Percentiles rank a stretch among this genome's conserved stretches.
Conservation (phyloP, 192 early-diverging fungal species). For the Phlyctochytrium planicorne region DNA sequence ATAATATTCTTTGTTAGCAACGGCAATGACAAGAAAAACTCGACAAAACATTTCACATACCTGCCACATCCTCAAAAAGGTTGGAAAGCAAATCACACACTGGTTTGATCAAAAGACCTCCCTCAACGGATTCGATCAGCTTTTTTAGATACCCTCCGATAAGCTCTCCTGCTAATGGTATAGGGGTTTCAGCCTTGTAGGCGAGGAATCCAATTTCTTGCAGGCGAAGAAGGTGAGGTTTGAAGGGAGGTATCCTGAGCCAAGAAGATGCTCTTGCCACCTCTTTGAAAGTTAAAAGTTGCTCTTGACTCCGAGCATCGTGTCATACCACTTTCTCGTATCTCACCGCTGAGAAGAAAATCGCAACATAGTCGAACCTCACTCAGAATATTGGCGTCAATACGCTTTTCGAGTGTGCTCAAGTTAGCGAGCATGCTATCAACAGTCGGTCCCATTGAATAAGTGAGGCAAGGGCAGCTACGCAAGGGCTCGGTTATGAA, state of each 20-base stretch:
- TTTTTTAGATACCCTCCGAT: not conserved
- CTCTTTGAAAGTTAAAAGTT: not conserved
- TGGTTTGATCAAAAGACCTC: not conserved
- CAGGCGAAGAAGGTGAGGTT: not conserved
- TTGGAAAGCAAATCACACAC: not conserved
- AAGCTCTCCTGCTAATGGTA: not conserved
- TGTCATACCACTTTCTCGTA: not conserved
- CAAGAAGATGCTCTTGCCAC: not conserved
- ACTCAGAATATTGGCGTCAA: too few species aligned
- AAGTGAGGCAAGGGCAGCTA: too few species aligned
- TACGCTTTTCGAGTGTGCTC: too few species aligned
- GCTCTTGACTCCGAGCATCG: not conserved
- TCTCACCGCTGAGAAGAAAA: not conserved
- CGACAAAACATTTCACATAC: too few species aligned
- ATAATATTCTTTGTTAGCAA: too few species aligned
- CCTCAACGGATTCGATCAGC: not conserved
- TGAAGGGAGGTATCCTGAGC: not conserved
- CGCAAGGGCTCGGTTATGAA: too few species aligned
- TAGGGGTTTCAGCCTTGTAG: not conserved
- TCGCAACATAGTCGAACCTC: constrained; percentile 1
- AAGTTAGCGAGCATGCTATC: too few species aligned
- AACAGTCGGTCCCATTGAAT: too few species aligned
- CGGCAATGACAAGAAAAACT: too few species aligned
- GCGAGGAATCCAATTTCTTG: not conserved
- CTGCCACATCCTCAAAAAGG: not conserved